These are phyloP conservation scores for Rhizophagus clarus DNA, from an alignment of 192 early-diverging fungal genomes.

Conservation along the genomic window DNA sequence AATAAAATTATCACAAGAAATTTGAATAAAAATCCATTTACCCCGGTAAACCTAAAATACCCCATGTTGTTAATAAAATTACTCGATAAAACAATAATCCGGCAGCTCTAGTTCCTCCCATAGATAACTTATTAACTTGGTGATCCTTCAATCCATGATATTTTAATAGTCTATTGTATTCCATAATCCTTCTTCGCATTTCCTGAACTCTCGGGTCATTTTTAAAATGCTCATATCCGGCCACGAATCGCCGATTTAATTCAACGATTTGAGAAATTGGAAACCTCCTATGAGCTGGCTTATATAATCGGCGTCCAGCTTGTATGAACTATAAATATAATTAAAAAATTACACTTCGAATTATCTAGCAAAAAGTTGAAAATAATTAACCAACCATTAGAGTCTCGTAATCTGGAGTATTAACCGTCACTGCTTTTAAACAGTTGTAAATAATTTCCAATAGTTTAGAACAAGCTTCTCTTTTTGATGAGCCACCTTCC, in stretches of 20 bases:
- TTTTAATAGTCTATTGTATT: conserved; percentile 87
- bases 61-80: conserved; percentile 70
- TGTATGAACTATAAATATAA: conserved; percentile 72
- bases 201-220: conserved; percentile 82
- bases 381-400: conserved; percentile 65
- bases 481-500: conserved; percentile 78
- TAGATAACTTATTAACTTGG: conserved; percentile 83
- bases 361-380: neutral
- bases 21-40: conserved; percentile 38
- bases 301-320: conserved; percentile 91
- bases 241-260: conserved; percentile 85
- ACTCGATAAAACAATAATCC: conserved; percentile 71
- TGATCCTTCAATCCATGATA: conserved; percentile 96
- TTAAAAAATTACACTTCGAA: conserved; percentile 2
- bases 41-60: conserved; percentile 84
- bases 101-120: conserved; percentile 68
- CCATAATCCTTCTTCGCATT: conserved; percentile 71
- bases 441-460: conserved; percentile 78
- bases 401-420: conserved; percentile 90
- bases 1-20: neutral
- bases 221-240: conserved; percentile 81
- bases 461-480: conserved; percentile 79
- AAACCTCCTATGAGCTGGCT: conserved; percentile 82
- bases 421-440: conserved; percentile 88
- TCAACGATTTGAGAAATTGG: conserved; percentile 85